phyloP scores from a whole-genome alignment of 192 early-diverging fungal genomes.

The Umbelopsis ramanniana region DNA sequence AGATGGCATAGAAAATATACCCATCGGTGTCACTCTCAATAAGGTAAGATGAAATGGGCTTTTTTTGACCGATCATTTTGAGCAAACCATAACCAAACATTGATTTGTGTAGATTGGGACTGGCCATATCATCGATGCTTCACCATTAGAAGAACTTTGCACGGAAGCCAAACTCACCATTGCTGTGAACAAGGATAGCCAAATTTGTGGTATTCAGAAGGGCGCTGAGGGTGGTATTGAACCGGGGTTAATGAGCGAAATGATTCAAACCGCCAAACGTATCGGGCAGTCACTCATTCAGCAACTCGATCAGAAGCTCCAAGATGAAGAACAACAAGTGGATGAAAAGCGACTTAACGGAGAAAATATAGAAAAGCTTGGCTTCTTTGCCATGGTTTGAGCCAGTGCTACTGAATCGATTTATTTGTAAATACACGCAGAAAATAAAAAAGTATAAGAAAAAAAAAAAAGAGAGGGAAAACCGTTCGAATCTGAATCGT shows the following conservation, averaged over 20 bases:
- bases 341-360: slow-evolving; percentile 46
- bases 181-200: slow-evolving; percentile 77
- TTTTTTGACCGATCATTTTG: background rate
- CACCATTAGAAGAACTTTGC: slow-evolving; percentile 88
- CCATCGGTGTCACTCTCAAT: slow-evolving; percentile 83
- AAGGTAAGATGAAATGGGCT: slow-evolving; percentile 54
- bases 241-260: slow-evolving; percentile 76
- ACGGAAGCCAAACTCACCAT: slow-evolving; percentile 81
- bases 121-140: slow-evolving; percentile 85
- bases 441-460: too few relatives aligned
- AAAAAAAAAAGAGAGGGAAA: too few relatives aligned
- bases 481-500: too few relatives aligned
- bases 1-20: slow-evolving; percentile 77
- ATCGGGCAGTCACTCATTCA: slow-evolving; percentile 53
- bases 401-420: background rate
- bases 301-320: slow-evolving; percentile 50
- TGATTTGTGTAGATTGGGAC: slow-evolving; percentile 69
- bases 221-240: slow-evolving; percentile 74
- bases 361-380: slow-evolving; percentile 54
- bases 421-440: background rate
- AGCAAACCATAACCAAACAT: background rate
- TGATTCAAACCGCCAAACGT: slow-evolving; percentile 69
- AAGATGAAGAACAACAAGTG: slow-evolving; percentile 50
- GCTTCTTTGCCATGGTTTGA: slow-evolving; percentile 58
- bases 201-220: slow-evolving; percentile 90